phyloP scores from a whole-genome alignment of 2,329 filamentous ascomycete genomes.

The Aureobasidium sp. region DNA sequence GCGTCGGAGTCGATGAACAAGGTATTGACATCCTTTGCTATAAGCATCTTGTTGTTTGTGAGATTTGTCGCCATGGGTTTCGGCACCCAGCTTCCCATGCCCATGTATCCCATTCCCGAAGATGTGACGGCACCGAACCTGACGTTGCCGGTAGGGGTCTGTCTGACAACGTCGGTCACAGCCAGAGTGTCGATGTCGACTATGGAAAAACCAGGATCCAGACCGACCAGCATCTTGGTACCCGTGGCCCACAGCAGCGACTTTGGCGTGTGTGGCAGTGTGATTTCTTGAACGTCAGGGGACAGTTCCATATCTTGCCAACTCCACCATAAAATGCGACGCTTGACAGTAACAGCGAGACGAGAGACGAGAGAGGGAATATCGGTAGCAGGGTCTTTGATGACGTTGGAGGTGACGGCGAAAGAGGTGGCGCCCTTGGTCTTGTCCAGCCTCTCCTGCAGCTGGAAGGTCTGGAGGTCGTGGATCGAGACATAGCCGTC shows the following conservation, averaged over 20 bases:
- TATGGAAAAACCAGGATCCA: slow-evolving; percentile 86
- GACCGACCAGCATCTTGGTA: slow-evolving; percentile 78
- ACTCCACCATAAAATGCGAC: slow-evolving; percentile 82
- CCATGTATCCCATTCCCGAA: slow-evolving; percentile 94
- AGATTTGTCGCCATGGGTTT: slow-evolving; percentile 81
- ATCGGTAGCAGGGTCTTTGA: slow-evolving; percentile 77
- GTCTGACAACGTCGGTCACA: slow-evolving; percentile 71
- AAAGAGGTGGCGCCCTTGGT: slow-evolving; percentile 88
- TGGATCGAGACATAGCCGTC: slow-evolving; percentile 86
- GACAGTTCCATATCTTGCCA: slow-evolving; percentile 93
- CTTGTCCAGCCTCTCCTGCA: slow-evolving; percentile 70
- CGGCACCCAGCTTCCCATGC: slow-evolving; percentile 83
- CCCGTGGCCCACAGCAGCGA: slow-evolving; percentile 87
- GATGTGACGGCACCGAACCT: slow-evolving; percentile 78
- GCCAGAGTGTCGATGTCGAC: slow-evolving; percentile 73
- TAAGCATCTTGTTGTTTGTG: slow-evolving; percentile 72
- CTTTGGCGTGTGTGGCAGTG: slow-evolving; percentile 74
- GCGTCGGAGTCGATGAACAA: slow-evolving; percentile 82
- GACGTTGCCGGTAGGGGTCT: slow-evolving; percentile 58
- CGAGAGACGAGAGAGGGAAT: slow-evolving; percentile 91
- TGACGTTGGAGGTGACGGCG: slow-evolving; percentile 90
- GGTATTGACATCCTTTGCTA: slow-evolving; percentile 98
- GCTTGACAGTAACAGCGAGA: slow-evolving; percentile 86
- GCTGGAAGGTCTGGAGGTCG: slow-evolving; percentile 76
- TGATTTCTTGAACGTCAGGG: slow-evolving; percentile 66